Conservation (phyloP, 1,139 yeast genomes). For the Blastobotrys capitulatus region DNA sequence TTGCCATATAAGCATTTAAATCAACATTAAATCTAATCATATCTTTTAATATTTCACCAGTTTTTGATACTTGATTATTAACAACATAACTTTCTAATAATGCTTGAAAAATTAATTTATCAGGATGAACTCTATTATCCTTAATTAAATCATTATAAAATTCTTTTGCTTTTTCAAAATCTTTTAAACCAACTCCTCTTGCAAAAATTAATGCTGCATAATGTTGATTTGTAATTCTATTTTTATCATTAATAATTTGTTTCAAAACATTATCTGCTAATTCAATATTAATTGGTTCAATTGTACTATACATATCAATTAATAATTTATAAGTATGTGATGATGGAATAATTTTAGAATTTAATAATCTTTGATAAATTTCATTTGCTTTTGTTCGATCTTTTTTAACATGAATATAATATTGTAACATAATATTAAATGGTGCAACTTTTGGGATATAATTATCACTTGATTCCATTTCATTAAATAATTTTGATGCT, state of each 20-base stretch:
- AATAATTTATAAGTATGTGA: constrained; percentile 38
- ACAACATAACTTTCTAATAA: constrained; percentile 36
- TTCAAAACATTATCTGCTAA: constrained; percentile 36
- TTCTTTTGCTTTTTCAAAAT: constrained; percentile 32
- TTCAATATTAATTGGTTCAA: constrained; percentile 32
- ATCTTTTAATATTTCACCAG: constrained; percentile 31
- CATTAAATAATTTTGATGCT: constrained; percentile 33
- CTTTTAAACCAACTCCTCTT: constrained; percentile 35
- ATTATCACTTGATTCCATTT: constrained; percentile 32
- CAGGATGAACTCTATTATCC: constrained; percentile 33
- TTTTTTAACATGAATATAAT: constrained; percentile 33
- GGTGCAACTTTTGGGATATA: constrained; percentile 36
- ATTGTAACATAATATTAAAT: constrained; percentile 38
- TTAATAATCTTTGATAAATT: constrained; percentile 29
- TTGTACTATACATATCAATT: constrained; percentile 35
- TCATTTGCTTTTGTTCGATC: constrained; percentile 34
- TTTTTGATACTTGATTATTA: constrained; percentile 29
- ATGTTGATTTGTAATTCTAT: constrained; percentile 32
- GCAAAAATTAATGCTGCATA: constrained; percentile 38
- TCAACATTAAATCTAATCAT: constrained; percentile 34
- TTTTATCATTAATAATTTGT: constrained; percentile 30
- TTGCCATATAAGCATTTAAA: constrained; percentile 35
- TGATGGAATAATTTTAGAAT: constrained; percentile 31
- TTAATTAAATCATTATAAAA: constrained; percentile 31
- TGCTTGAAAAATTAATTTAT: constrained; percentile 37